A percentile compares a stretch with the other conserved stretches of the same genome.
Conservation (phyloP, 176 grass and related monocot genomes). For the Calamus simplicifolius region DNA sequence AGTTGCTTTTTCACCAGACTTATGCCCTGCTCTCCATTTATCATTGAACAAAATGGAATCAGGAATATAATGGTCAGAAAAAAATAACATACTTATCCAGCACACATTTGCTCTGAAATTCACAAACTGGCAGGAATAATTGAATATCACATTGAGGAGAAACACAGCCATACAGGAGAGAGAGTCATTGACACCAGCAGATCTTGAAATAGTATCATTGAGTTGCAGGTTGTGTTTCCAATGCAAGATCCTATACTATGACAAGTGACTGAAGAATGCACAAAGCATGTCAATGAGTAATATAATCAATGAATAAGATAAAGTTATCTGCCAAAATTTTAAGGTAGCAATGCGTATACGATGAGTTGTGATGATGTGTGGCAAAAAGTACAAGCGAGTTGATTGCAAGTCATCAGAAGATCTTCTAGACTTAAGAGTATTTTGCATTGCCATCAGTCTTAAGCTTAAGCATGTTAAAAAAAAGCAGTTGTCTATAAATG, state of each 20-base stretch:
- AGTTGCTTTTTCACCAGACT: constrained; percentile 68
- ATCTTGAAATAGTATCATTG: constrained; percentile 83
- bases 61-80: constrained; percentile 59
- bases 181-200: constrained; percentile 86
- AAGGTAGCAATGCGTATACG: neutral
- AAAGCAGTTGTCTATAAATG: too few relatives aligned
- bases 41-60: constrained; percentile 56
- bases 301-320: constrained; percentile 22
- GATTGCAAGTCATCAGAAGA: too few relatives aligned
- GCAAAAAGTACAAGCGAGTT: too few relatives aligned
- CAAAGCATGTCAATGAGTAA: constrained; percentile 36
- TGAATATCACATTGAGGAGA: constrained; percentile 13
- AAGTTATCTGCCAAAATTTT: constrained; percentile 7
- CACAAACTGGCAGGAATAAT: too few relatives aligned
- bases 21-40: constrained; percentile 70
- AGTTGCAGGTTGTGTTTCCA: constrained; percentile 54
- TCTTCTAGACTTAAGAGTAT: too few relatives aligned
- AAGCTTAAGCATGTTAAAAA: too few relatives aligned
- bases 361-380: too few relatives aligned
- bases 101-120: too few relatives aligned
- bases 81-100: too few relatives aligned
- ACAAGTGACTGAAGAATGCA: constrained; percentile 66
- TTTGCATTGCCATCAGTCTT: too few relatives aligned
- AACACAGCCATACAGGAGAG: constrained; percentile 56
- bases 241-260: constrained; percentile 62